Base-by-base conservation (phyloP, 1,139 yeast species). In the Pichia sp. region DNA sequence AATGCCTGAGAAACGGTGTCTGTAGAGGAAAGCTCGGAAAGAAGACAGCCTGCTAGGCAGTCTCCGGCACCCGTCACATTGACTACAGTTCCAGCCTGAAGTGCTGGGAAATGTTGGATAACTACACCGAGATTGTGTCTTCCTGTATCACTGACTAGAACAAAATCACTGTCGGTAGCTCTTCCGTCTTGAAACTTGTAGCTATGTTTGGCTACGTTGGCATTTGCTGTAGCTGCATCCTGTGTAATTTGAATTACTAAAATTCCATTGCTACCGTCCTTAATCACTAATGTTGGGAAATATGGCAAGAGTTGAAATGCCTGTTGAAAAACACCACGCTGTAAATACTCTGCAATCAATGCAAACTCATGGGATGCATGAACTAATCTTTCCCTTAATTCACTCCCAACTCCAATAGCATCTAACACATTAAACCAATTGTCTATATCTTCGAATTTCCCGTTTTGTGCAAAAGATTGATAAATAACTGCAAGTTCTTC, bases 21-120 rank as follows among this genome's bases (percentile, higher is more conserved):
- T 5, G 10, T 25, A 3, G 38, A 28, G 7, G 61, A 45, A 27
- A 51, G 55, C 18, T n/a, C n/a, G n/a, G 59, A 50, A 31, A 70
- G 47, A 35, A 78, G 48, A 40, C 64, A 71, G 1, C 88, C 88
- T 22, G 73, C 67, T 34, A 85, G 67, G 0, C 89, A 73, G 57
- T 85, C 93, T 4, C 87, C 87, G 0, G 88, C 83, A 1, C 93
- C 87, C 3, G 84, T 76, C 20, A 82, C 85, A 47, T 74, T 77
- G 5, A 59, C 58, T 37, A 70, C 60, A 5, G 65, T 50, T 5
- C 58, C 46, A 41, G 69, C 63, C 34, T 61, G 65, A 11, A 44
- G 27, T 0, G 81, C 80, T 0, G 77, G 72, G 59, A 72, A 81
- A 57, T 84, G 80, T 51, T 83, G 85, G 11, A 86, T 64, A 14